These are phyloP conservation scores for Scopulariopsis brevicaulis DNA, from an alignment of 2,329 filamentous ascomycete genomes.

Conservation along the genomic window DNA sequence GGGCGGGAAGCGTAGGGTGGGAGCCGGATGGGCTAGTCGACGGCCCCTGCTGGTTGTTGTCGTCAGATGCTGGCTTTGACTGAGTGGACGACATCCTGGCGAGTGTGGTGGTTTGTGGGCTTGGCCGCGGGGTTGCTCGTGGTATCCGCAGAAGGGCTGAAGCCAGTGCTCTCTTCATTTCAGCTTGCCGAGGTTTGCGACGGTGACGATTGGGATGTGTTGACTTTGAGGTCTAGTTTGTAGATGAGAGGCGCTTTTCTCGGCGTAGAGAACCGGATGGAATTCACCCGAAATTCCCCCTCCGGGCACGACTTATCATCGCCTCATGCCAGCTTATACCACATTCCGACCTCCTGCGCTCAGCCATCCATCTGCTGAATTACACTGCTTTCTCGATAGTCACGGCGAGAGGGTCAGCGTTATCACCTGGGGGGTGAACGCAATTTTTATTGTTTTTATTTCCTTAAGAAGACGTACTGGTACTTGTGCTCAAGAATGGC, in stretches of 20 bases:
- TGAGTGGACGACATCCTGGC: not conserved
- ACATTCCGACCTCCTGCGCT: too few relatives aligned
- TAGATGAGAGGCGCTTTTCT: not conserved
- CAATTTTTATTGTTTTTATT: too few relatives aligned
- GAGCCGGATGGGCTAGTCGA: not conserved
- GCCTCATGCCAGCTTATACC: too few relatives aligned
- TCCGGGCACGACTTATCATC: too few relatives aligned
- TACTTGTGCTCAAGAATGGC: too few relatives aligned
- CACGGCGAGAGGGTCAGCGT: too few relatives aligned
- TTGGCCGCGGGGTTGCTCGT: not conserved
- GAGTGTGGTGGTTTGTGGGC: not conserved
- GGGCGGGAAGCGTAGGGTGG: not conserved
- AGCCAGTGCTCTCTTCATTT: not conserved
- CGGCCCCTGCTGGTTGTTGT: not conserved
- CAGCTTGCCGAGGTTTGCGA: not conserved
- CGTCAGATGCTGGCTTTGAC: conserved; percentile 5
- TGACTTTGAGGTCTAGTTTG: not conserved
- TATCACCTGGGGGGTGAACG: too few relatives aligned
- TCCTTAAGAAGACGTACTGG: too few relatives aligned
- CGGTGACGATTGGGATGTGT: not conserved
- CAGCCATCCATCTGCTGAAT: too few relatives aligned
- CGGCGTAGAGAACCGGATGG: too few relatives aligned
- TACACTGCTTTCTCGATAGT: too few relatives aligned
- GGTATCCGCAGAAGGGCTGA: not conserved
- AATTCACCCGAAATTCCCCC: too few relatives aligned